Evolutionary conservation across 192 early-diverging fungal genomes (phyloP), one percentile per base, ranked within the genome.

Genomic region (Coemansia erecta): DNA sequence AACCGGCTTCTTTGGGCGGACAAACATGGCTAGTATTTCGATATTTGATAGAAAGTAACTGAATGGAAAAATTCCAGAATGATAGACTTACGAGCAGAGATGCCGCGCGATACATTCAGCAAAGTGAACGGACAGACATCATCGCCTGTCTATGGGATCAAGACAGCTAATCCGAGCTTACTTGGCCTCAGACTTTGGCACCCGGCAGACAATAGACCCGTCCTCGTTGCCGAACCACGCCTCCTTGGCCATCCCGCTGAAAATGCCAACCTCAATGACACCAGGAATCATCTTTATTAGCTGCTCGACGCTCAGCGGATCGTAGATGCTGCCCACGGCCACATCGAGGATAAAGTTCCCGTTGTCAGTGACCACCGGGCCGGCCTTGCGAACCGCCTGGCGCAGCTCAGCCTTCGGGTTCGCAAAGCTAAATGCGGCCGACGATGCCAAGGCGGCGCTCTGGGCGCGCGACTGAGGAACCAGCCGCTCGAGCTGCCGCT

Each of bases 341-440:
- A 86, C 90, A 78, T 98, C 94, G 39, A 98, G 80, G 23, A 95
- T 78, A 77, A 95, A 90, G 79, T 94, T 95, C 10, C 94, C 93
- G 60, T 93, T 94, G 66, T 97, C 95, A 11, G 92, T 95, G 1
- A 95, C 89, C 23, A 94, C 90, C 2, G 95, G 95, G 6, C 95
- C 95, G 0, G 95, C 95, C 72, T 97, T 97, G 23, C 40, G 81
- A 49, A 84, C 83, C 2, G 87, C 93, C 90, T 92, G 93, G 24
- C 95, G 85, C 26, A 98, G 67, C n/a, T 60, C 77, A 4, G 88
- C 84, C 0, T 70, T 82, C 9, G 81, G 81, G 18, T 73, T 66
- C 17, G 63, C 66, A 42, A 74, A 53, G 40, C 43, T 63, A 23
- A 78, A 82, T 12, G 60, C 41, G 0, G 53, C 17, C 3, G 53